Evolutionary conservation across 192 early-diverging fungal genomes (phyloP), one percentile per base, ranked within the genome.

Genomic region (Lobosporangium transversale): DNA sequence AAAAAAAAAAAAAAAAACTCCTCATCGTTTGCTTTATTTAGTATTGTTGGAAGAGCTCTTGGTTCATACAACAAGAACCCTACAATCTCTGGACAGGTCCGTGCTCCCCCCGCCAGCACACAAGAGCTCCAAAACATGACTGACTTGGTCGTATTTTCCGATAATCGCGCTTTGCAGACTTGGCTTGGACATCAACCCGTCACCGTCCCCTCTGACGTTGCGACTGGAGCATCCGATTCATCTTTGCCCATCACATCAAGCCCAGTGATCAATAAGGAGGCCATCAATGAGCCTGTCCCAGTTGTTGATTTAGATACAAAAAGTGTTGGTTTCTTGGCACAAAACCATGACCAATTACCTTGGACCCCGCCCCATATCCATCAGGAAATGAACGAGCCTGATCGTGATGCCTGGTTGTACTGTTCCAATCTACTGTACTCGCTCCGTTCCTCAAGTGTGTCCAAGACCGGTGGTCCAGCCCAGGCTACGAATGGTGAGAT

Each of bases 121-220:
- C 63, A 66, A 49, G 63, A 76, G 18, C 27, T 67, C 32, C 61
- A 71, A 53, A 76, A 76, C 65, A 76, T 76, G 73, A 76, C 73
- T 0, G 73, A 76, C 21, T 47, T 76, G 27, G 59, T 67, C 37
- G 73, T 76, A 18, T 76, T 76, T 26, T 76, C 73, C 2, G 73
- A 76, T 31, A 76, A 76, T 30, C 63, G 73, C 26, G 73, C 73
- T 4, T 57, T 76, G 9, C 73, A 76, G 58, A 66, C 64, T 14
- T 76, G 73, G 73, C 30, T 76, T 27, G 73, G 73, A 43, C 73
- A 76, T 52, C 58, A 76, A 14, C 73, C 64, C 24, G 58, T 76
- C 1, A 56, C 27, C 36, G 47, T 47, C n/a, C 30, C 43, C 0
- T n/a, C 15, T 26, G 40, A 60, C 4, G 30, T 21, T 2, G 17